Base-by-base conservation (phyloP, 1,139 yeast genomes). In the Lodderomyces oxycetoniae region DNA sequence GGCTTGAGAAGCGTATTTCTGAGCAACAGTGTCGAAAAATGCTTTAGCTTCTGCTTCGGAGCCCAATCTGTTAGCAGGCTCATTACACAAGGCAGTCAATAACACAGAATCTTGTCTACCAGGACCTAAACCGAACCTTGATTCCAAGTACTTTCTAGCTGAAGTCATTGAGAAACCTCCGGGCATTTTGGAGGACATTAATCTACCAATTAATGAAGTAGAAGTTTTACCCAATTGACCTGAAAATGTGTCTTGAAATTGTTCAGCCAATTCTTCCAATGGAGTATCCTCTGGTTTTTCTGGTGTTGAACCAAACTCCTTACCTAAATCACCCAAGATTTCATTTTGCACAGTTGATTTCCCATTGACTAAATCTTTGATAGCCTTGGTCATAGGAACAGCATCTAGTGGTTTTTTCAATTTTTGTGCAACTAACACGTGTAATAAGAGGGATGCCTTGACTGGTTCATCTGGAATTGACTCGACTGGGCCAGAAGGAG, bases 211-310 rank as follows among this genome's bases (percentile, higher is more conserved):
- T 50, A 91, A 74, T 22, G 96, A 83, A 31, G 88, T 68, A 3
- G 97, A 83, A 53, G 91, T 95, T 63, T 91, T 91, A 59, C 98
- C 98, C 48, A 91, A 75, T 47, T 77, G 75, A 46, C 98, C 98
- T 46, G 65, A 58, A 70, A 87, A 91, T 15, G 89, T 67, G 48
- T 86, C 96, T 64, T 91, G 96, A 77, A 91, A 86, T 53, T 77
- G 81, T 55, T 87, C 97, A 33, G 97, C 96, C 58, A 91, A 77
- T 63, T 91, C 98, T 53, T 79, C 87, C 53, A 91, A 75, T 45
- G 98, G 97, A 34, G 95, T 85, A 55, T 91, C 98, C 67, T 91
- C 98, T 43, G 98, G 97, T 66, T 91, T 91, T 66, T 91, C 98
- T 31, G 98, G 98, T 35, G 97, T 88, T 34, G 93, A 69, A 49